A percentile compares a stretch with the other conserved stretches of the same genome.
Evolutionary conservation across 805 yeast species (phyloP).

Genomic region (Saturnispora dispora): DNA sequence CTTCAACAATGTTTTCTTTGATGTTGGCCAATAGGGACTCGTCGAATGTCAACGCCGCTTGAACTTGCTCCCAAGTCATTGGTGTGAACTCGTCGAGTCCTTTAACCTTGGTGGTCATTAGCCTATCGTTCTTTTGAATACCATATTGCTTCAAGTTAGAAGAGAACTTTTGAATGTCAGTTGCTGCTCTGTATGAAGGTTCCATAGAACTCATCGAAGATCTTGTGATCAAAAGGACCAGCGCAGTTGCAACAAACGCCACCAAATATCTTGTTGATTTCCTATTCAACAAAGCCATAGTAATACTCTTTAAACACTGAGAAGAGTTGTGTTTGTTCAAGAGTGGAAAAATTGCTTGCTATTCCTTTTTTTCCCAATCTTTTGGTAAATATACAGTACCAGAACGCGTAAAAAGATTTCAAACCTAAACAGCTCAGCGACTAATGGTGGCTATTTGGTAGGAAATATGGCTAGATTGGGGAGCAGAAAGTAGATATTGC

Average conservation of each 20-base stretch:
- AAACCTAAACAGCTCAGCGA: neutral
- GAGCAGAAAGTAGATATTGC: too few relatives aligned
- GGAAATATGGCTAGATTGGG: too few relatives aligned
- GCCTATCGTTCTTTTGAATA: slow-evolving; percentile 22
- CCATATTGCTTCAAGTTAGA: slow-evolving; percentile 21
- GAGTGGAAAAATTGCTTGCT: neutral
- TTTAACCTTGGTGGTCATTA: slow-evolving; percentile 19
- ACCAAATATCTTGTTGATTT: slow-evolving; percentile 18
- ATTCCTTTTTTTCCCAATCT: neutral
- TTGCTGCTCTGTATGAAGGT: slow-evolving; percentile 1
- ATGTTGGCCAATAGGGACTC: slow-evolving; percentile 16
- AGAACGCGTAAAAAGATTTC: neutral
- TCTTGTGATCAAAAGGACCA: slow-evolving; percentile 8
- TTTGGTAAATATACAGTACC: neutral
- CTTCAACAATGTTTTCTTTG: slow-evolving; percentile 24
- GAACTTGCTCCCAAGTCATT: slow-evolving; percentile 21
- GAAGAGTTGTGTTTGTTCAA: neutral
- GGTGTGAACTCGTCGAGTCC: slow-evolving; percentile 16
- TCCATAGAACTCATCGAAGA: slow-evolving; percentile 5
- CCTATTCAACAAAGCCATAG: slow-evolving; percentile 11
- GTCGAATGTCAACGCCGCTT: slow-evolving; percentile 21
- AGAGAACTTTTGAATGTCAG: slow-evolving; percentile 16
- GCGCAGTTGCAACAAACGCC: slow-evolving; percentile 10
- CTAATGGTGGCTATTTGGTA: neutral
- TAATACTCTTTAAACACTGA: neutral